Conservation (phyloP, 116 monocot species). For the Dioscorea cayenensis region DNA sequence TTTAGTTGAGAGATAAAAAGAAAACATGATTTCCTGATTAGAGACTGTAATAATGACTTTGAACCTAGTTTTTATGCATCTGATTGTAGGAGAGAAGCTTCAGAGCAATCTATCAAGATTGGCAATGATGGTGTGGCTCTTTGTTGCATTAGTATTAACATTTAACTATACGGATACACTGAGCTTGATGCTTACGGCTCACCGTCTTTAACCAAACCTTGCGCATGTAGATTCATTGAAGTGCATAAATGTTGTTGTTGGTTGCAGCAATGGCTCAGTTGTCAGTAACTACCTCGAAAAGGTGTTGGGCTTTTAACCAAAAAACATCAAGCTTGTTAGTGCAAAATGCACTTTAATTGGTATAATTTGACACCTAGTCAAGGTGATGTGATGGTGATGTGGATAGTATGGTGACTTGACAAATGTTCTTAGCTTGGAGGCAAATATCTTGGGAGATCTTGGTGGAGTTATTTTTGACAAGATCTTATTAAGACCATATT, state of each 20-base stretch:
- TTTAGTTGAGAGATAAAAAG: too few relatives aligned
- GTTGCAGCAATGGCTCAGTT: constrained; percentile 13
- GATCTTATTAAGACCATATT: too few relatives aligned
- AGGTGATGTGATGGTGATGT: too few relatives aligned
- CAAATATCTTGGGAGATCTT: too few relatives aligned
- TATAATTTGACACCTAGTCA: too few relatives aligned
- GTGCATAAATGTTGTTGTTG: constrained; percentile 1
- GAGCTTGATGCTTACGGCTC: constrained; percentile 19
- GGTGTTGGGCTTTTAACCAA: constrained; percentile 4
- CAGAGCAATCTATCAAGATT: constrained; percentile 6
- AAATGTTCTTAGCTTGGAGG: too few relatives aligned
- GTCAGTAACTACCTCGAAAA: constrained; percentile 13
- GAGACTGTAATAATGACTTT: too few relatives aligned
- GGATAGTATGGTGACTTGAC: too few relatives aligned
- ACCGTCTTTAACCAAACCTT: background rate
- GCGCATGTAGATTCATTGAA: constrained; percentile 6
- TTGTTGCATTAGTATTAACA: constrained; percentile 15
- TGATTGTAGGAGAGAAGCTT: constrained; percentile 1
- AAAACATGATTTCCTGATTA: too few relatives aligned
- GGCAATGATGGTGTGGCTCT: constrained; percentile 15
- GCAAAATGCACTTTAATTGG: too few relatives aligned
- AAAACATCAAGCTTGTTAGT: constrained; percentile 5
- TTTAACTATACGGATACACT: constrained; percentile 25
- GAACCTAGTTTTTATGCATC: too few relatives aligned
- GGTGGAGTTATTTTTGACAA: too few relatives aligned